Base-by-base conservation (phyloP, 2,329 filamentous ascomycete species). In the Diplodia scrobiculata region DNA sequence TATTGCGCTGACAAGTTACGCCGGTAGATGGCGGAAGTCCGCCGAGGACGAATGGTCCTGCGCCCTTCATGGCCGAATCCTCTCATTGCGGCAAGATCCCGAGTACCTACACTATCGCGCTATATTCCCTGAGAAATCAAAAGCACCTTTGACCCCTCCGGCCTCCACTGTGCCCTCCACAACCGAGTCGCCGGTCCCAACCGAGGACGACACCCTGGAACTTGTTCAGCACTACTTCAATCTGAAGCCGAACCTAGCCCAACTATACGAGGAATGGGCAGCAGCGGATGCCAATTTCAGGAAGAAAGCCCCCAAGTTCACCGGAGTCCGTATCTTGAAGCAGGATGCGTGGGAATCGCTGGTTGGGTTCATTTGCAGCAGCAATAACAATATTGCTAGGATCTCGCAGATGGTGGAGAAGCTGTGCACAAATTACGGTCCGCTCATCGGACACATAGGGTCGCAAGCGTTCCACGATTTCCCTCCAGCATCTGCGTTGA, bases 361-460 rank as follows among this genome's bases (percentile, higher is more conserved):
- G 25, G 83, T 99, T 27, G 89, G 90, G 66, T 99, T 99, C 78
- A 99, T 99, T 69, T 99, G 95, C 83, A 97, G 93, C 78, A 97
- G 92, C 79, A 99, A 99, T 79, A 99, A 99, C 80, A 97, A 99
- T 75, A 99, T 99, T 68, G 85, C 89, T 1, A 87, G 95, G 47
- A 99, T 99, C 75, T 94, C 91, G 5, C 91, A 96, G 78, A 99
- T 99, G 95, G 92, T 94, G 25, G 88, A 96, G 71, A 98, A 97
- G 72, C 82, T 99, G 13, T 99, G 96, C 75, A 77, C 85, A 32
- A 85, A 96, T 73, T 99, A 97, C 73, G 95, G 95, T 0, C 86
- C 88, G 0, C 81, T 91, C 3, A 85, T 98, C 64, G 91, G 86
- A 0, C 83, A 87, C 50, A 77, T 97, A 63, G 88, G 87, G 32